A percentile compares a stretch with the other conserved stretches of the same genome.
Evolutionary conservation across 345 rosid species (phyloP).

Genomic region (Trapa incisa): DNA sequence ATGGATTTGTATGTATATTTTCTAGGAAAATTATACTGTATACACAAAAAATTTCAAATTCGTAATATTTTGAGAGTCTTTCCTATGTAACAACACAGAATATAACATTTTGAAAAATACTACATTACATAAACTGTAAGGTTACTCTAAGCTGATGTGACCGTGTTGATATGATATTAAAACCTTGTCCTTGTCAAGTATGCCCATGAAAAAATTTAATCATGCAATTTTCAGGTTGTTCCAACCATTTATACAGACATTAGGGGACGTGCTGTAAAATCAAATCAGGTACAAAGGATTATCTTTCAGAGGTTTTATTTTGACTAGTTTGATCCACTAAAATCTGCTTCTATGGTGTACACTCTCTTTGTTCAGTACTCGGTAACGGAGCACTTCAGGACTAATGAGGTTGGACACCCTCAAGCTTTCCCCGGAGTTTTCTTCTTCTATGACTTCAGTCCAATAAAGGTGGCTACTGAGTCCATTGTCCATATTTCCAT

Average conservation of each 20-base stretch:
- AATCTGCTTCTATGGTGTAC: not conserved
- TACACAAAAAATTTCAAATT: too few relatives aligned
- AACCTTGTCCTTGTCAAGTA: too few relatives aligned
- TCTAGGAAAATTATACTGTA: too few relatives aligned
- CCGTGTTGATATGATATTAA: too few relatives aligned
- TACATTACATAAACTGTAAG: too few relatives aligned
- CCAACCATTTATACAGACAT: slow-evolving; percentile 72
- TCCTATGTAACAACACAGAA: too few relatives aligned
- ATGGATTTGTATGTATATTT: too few relatives aligned
- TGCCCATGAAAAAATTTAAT: too few relatives aligned
- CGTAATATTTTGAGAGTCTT: too few relatives aligned
- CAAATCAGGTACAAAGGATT: slow-evolving; percentile 53
- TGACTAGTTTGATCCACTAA: slow-evolving; percentile 5
- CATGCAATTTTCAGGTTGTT: slow-evolving; percentile 48
- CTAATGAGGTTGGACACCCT: slow-evolving; percentile 27
- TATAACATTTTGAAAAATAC: too few relatives aligned
- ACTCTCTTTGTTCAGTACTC: slow-evolving; percentile 42
- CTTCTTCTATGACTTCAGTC: slow-evolving; percentile 86
- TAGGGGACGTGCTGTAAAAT: slow-evolving; percentile 41
- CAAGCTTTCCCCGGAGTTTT: slow-evolving; percentile 59
- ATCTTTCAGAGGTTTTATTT: not conserved
- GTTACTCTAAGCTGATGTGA: too few relatives aligned
- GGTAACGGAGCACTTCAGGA: slow-evolving; percentile 75
- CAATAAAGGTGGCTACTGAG: slow-evolving; percentile 50
- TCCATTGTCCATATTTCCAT: too few relatives aligned